Evolutionary conservation across 2,329 filamentous ascomycete species (phyloP), one percentile per base, ranked within the genome.

Genomic region (Diplodia seriata): DNA sequence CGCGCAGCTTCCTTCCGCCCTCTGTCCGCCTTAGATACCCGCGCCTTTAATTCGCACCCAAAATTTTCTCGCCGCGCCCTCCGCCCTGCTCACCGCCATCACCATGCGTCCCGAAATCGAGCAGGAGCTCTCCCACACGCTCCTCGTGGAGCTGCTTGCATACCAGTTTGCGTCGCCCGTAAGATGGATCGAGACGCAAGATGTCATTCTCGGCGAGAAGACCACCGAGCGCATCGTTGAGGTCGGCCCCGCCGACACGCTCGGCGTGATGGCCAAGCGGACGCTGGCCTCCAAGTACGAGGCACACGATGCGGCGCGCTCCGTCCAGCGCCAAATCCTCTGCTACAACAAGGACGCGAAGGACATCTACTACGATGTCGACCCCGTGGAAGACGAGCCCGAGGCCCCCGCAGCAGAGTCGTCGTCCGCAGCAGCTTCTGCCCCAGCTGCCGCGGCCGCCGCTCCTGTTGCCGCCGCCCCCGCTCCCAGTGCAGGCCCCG

Each of bases 341-440:
- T 98, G 95, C 85, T 99, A 98, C 85, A 98, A 97, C 86, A 99
- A 99, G 82, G 95, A 99, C 77, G 91, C 93, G 68, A 98, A 97
- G 81, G 95, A 99, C 81, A 99, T 99, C 72, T 99, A 99, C 85
- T 99, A 99, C 81, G 94, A 97, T 78, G 94, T 97, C 54, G 95
- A 99, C 76, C 95, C 95, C 0, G 85, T 97, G 36, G 93, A 96
- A 76, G 95, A 99, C 68, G 95, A 98, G 73, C 76, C 77, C 56
- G 90, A 91, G 76, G 83, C 89, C 1, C 79, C 84, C 14, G 73
- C 83, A 5, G 74, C 82, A 57, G 76, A 83, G 53, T 73, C 81
- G 66, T 77, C 82, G 49, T 75, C 84, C 64, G 71, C 85, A 14
- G 73, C 81, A 20, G 77, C 85, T 59, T 76, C 85, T 6, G 78